phyloP scores from a whole-genome alignment of 129 eudicot species.

The Escallonia herrerae region DNA sequence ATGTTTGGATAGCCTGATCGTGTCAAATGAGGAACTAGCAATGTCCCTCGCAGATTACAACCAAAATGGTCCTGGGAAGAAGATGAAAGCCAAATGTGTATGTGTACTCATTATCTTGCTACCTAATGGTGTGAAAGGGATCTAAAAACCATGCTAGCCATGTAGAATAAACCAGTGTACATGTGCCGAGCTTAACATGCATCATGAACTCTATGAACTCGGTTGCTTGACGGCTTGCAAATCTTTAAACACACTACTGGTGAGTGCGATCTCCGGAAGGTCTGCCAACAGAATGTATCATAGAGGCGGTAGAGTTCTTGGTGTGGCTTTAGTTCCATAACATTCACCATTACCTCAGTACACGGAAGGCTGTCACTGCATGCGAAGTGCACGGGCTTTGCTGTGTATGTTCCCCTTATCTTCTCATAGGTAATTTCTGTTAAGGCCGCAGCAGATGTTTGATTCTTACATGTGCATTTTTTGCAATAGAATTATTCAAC shows the following conservation, averaged over 20 bases:
- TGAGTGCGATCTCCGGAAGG: conserved; percentile 54
- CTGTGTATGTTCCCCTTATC: conserved; percentile 71
- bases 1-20: no score
- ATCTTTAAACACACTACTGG: conserved; percentile 57
- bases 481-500: conserved; percentile 87
- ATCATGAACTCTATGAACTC: conserved; percentile 48
- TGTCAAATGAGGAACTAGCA: no score
- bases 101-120: no score
- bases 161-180: conserved; percentile 22
- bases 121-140: conserved; percentile 28
- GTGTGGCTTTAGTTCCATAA: conserved; percentile 54
- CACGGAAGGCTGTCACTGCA: conserved; percentile 84
- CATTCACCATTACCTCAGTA: conserved; percentile 52
- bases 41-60: no score
- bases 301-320: conserved; percentile 55
- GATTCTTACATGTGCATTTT: conserved; percentile 55
- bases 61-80: no score
- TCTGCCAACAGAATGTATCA: conserved; percentile 79
- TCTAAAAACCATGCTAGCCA: conserved; percentile 38
- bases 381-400: conserved; percentile 78
- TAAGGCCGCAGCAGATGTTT: conserved; percentile 68
- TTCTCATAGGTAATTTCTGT: conserved; percentile 68
- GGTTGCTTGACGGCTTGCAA: conserved; percentile 64
- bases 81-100: no score
- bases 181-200: conserved; percentile 26